Evolutionary conservation across 2,329 filamentous ascomycete species (phyloP), one percentile per base, ranked within the genome.

Genomic region (Fragosphaeria purpurea): DNA sequence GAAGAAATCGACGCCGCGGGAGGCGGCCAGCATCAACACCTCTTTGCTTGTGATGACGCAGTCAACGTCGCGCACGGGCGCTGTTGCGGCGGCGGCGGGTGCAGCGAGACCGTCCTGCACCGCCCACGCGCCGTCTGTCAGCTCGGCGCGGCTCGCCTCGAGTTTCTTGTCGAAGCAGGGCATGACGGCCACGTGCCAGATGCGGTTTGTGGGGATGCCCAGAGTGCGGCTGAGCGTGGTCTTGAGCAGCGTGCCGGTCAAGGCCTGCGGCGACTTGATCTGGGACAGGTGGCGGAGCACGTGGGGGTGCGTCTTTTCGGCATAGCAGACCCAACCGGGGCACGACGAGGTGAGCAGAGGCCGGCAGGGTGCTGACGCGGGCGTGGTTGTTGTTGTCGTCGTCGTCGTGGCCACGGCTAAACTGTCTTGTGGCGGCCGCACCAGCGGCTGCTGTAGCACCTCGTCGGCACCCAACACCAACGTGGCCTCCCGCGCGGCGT

Each of bases 141-240:
- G 77, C 67, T 98, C 93, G 65, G 89, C 85, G 48, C 93, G 83
- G 59, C 89, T 95, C 6, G 93, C 93, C 69, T 98, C 93, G 33
- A 98, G 77, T 67, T 98, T 98, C 73, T 98, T 98, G 67, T 98
- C 93, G 65, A 98, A 97, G 66, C 93, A 98, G 22, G 93, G 93
- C 93, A 98, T 98, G 44, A 98, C 76, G 10, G 91, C 88, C 48
- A 97, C 68, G 66, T 97, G 91, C 88, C 91, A 98, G 63, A 98
- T 89, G 58, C 83, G 80, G 55, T 83, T 82, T 0, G 89, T 85
- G 1, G 83, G 67, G 46, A 96, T 81, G 37, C 80, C 80, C 55
- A 90, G 76, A 48, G 72, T 76, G 57, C 79, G 80, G 65, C 85
- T 88, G 38, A 98, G 70, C 0, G 86, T 80, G 1, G 88, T 91